Evolutionary conservation across 1,284 basidiomycete genomes (phyloP).

Genomic region (Mycena citricolor): DNA sequence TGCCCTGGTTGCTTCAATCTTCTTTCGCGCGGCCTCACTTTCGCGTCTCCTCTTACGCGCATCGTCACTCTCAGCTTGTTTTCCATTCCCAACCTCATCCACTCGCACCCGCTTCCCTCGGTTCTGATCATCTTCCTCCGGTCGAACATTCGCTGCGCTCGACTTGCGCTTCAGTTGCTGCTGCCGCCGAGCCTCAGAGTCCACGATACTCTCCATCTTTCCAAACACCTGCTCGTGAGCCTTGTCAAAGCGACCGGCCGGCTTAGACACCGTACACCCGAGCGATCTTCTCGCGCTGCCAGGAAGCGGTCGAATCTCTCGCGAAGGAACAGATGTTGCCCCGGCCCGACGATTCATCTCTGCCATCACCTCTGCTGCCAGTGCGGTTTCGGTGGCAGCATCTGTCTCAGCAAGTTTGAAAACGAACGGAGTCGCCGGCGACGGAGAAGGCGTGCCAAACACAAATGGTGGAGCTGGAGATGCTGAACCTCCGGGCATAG

Average conservation of each 20-base stretch:
- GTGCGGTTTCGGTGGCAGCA: slow-evolving; percentile 45
- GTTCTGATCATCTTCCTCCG: slow-evolving; percentile 39
- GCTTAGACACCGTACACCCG: slow-evolving; percentile 34
- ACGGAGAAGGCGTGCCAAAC: slow-evolving; percentile 70
- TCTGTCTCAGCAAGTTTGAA: slow-evolving; percentile 15
- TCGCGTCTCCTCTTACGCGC: slow-evolving; percentile 50
- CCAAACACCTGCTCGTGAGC: slow-evolving; percentile 62
- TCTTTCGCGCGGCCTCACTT: slow-evolving; percentile 57
- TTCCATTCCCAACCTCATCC: slow-evolving; percentile 28
- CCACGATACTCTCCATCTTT: slow-evolving; percentile 77
- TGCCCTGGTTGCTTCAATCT: slow-evolving; percentile 61
- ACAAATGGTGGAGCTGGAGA: slow-evolving; percentile 57
- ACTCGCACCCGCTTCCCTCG: slow-evolving; percentile 44
- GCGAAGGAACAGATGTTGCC: slow-evolving; percentile 9
- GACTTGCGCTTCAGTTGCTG: slow-evolving; percentile 45
- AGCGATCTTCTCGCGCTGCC: slow-evolving; percentile 29
- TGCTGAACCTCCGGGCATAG: slow-evolving; percentile 4
- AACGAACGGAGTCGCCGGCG: slow-evolving; percentile 42
- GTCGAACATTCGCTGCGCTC: slow-evolving; percentile 33
- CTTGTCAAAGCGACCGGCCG: slow-evolving; percentile 46
- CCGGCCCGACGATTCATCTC: slow-evolving; percentile 76
- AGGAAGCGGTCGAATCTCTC: slow-evolving; percentile 33
- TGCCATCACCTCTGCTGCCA: slow-evolving; percentile 62
- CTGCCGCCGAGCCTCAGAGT: slow-evolving; percentile 53
- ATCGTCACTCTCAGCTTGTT: slow-evolving; percentile 32